Percentiles rank a stretch among this genome's conserved stretches.
These are phyloP conservation scores for Rhododendron williamsianum DNA, from an alignment of 148 eudicot species.

Conservation along the genomic window DNA sequence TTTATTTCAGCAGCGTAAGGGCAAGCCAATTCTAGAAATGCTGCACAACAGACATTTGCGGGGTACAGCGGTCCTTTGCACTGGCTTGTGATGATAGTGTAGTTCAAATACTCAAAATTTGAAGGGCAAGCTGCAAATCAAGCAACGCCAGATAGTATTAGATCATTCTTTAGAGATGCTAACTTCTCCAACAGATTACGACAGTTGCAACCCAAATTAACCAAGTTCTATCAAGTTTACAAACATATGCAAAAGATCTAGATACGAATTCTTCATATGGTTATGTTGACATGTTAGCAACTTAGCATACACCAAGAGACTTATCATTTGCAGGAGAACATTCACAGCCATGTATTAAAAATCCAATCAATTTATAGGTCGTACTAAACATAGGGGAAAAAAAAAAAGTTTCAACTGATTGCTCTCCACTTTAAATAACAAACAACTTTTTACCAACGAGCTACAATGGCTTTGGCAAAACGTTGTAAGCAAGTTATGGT, in stretches of 20 bases:
- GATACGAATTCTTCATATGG: not conserved
- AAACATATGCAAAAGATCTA: not conserved
- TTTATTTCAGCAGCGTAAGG: constrained; percentile 35
- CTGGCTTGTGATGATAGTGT: constrained; percentile 51
- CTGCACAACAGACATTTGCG: constrained; percentile 37
- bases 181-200: not conserved
- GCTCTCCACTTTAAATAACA: not conserved
- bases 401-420: not conserved
- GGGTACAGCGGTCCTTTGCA: constrained; percentile 61
- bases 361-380: not conserved
- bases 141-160: not conserved
- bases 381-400: not conserved
- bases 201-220: not conserved
- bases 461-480: not conserved
- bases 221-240: not conserved
- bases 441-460: not conserved
- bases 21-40: constrained; percentile 53
- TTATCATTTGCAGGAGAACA: not conserved
- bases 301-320: not conserved
- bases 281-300: not conserved
- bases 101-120: constrained; percentile 46
- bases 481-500: not conserved
- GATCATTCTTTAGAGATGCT: not conserved
- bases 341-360: not conserved
- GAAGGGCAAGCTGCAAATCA: constrained; percentile 49